These are phyloP conservation scores for Plantago elongata DNA, from an alignment of 257 asterid species.

Conservation along the genomic window DNA sequence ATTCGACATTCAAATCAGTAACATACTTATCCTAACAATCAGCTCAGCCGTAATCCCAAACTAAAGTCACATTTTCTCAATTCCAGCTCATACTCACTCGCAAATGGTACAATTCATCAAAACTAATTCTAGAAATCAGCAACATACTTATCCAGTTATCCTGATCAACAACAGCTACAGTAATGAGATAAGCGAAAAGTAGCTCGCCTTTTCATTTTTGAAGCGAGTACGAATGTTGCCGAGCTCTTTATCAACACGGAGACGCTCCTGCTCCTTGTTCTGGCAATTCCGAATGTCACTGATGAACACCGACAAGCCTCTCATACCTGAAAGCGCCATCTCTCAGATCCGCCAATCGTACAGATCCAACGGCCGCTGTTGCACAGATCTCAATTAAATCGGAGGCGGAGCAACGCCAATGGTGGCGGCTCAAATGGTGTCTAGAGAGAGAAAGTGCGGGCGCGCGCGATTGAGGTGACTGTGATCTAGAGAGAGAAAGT, in stretches of 20 bases:
- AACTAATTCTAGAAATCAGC: not conserved
- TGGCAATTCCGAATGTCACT: slow-evolving; percentile 95
- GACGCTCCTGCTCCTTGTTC: slow-evolving; percentile 94
- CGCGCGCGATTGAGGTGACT: too few species aligned
- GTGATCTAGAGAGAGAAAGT: slow-evolving; percentile 70
- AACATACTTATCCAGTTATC: not conserved
- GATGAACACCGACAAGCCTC: slow-evolving; percentile 97
- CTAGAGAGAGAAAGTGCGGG: slow-evolving; percentile 26
- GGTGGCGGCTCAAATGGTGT: slow-evolving; percentile 17
- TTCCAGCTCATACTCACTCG: slow-evolving; percentile 24
- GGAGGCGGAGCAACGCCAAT: not conserved
- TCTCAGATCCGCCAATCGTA: slow-evolving; percentile 55
- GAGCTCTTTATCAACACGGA: slow-evolving; percentile 97
- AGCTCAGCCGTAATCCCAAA: slow-evolving; percentile 9
- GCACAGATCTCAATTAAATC: slow-evolving; percentile 29
- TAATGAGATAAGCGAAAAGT: not conserved
- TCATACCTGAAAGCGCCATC: slow-evolving; percentile 99
- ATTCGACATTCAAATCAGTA: not conserved
- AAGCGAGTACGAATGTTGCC: slow-evolving; percentile 88
- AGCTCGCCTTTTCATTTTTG: slow-evolving; percentile 79
- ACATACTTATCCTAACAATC: slow-evolving; percentile 11
- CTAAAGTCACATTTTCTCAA: slow-evolving; percentile 13
- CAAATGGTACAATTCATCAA: slow-evolving; percentile 3
- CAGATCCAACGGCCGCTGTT: slow-evolving; percentile 48
- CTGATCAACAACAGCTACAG: not conserved